Evolutionary conservation across 345 rosid genomes (phyloP), one percentile per base, ranked within the genome.

Genomic region (Camelina sativa): DNA sequence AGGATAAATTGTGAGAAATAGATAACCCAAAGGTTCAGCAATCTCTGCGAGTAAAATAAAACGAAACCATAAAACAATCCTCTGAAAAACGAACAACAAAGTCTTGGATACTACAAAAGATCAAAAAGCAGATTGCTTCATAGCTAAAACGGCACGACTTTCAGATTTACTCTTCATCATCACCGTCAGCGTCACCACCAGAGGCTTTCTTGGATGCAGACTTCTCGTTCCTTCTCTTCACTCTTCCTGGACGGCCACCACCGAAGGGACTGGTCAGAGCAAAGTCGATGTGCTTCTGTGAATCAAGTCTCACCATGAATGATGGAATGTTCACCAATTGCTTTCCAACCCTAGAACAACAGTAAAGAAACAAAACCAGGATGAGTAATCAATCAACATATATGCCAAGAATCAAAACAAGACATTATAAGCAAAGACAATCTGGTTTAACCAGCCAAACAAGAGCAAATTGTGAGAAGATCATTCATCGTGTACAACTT

Each of bases 281-380:
- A 85, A 88, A 88, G 71, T 88, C 92, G 2, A 88, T 85, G 82
- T 88, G 92, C 68, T 86, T 88, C 71, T 86, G 90, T 0, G 92
- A 86, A 40, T 88, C 92, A 30, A 88, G 78, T 75, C 90, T 86
- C 69, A 86, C 92, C 92, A 88, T 80, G 81, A 88, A 86, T 0
- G 90, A 88, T 9, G 90, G 90, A 47, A 88, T 83, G 80, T 88
- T 88, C 48, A 88, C 92, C 71, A 88, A 82, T 66, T 86, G 90
- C 82, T 87, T 86, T 32, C 90, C 92, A 77, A 88, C 92, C 93
- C 90, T 88, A 69, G 0, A 4, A 9, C 2, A 2, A 34, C 1
- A 70, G 0, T 3, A 40, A 10, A 40, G 3, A 40, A 0, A 11
- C 25, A 25, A 19, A 38, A 28, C 15, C 16, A 6, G 1, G 0